A percentile compares a stretch with the other conserved stretches of the same genome.
Evolutionary conservation across 345 rosid genomes (phyloP).

Genomic region (Pistacia atlantica): DNA sequence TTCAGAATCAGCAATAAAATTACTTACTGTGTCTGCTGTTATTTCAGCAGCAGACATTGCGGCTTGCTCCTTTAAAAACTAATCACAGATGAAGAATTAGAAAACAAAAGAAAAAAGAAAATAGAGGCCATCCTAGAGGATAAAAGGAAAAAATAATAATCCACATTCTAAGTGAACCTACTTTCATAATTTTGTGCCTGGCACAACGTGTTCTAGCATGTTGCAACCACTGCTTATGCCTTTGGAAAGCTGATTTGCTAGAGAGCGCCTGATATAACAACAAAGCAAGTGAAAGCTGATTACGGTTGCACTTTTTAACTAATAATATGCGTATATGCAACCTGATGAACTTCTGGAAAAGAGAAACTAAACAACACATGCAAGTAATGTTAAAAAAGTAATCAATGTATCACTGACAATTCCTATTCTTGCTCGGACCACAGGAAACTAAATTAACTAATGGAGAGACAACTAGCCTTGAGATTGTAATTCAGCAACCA

Average conservation of each 20-base stretch:
- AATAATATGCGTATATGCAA: not conserved
- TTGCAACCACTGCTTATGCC: slow-evolving; percentile 88
- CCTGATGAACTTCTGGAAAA: slow-evolving; percentile 13
- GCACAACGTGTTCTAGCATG: slow-evolving; percentile 97
- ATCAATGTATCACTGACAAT: not conserved
- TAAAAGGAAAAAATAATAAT: slow-evolving; percentile 5
- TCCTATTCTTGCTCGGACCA: not conserved
- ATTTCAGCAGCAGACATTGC: slow-evolving; percentile 76
- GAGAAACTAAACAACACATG: not conserved
- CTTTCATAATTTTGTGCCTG: slow-evolving; percentile 94
- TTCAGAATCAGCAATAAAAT: slow-evolving; percentile 75
- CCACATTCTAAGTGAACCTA: slow-evolving; percentile 28
- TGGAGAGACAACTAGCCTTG: not conserved
- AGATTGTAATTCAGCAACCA: not conserved
- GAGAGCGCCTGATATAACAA: slow-evolving; percentile 71
- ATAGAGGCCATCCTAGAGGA: not conserved
- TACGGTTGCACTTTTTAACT: not conserved
- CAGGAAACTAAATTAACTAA: not conserved
- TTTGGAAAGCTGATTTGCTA: slow-evolving; percentile 86
- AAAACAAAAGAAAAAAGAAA: not conserved
- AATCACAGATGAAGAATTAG: slow-evolving; percentile 25
- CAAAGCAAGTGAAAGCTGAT: not conserved
- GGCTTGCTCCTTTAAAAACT: slow-evolving; percentile 98
- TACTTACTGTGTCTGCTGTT: slow-evolving; percentile 68
- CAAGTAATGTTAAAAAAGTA: not conserved